A percentile compares a stretch with the other conserved stretches of the same genome.
These are phyloP conservation scores for Mentha longifolia DNA, from an alignment of 257 asterid species.

Conservation along the genomic window DNA sequence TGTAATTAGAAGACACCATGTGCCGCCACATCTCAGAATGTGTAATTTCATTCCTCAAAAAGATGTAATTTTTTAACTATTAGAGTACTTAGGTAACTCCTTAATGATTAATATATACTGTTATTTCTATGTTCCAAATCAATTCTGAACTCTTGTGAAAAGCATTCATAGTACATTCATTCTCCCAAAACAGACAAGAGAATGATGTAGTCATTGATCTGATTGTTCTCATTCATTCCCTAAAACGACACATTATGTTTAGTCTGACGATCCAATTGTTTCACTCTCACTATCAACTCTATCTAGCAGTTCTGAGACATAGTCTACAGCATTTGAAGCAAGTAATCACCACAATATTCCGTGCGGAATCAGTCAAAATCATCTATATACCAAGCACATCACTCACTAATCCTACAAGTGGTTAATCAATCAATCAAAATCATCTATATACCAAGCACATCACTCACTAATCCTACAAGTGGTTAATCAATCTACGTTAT, in stretches of 20 bases:
- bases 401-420: not conserved
- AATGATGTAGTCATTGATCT: not conserved
- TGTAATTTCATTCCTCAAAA: not conserved
- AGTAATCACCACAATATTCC: constrained; percentile 3
- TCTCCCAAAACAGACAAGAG: not conserved
- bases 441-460: not conserved
- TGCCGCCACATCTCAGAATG: not conserved
- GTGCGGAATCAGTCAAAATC: not conserved
- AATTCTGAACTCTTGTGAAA: not conserved
- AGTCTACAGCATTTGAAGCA: not conserved
- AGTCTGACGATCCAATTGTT: not conserved
- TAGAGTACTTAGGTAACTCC: not conserved
- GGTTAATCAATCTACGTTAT: not conserved
- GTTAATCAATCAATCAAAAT: not conserved
- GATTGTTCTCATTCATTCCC: not conserved
- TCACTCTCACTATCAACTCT: not conserved
- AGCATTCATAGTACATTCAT: not conserved
- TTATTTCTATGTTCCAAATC: not conserved
- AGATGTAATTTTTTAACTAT: not conserved
- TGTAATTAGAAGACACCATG: not conserved
- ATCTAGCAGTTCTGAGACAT: not conserved
- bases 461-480: not conserved
- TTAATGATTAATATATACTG: not conserved
- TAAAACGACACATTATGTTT: not conserved
- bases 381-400: not conserved